Evolutionary conservation across 352 stramenopile species (phyloP).

Genomic region (Globisporangium barbulae): DNA sequence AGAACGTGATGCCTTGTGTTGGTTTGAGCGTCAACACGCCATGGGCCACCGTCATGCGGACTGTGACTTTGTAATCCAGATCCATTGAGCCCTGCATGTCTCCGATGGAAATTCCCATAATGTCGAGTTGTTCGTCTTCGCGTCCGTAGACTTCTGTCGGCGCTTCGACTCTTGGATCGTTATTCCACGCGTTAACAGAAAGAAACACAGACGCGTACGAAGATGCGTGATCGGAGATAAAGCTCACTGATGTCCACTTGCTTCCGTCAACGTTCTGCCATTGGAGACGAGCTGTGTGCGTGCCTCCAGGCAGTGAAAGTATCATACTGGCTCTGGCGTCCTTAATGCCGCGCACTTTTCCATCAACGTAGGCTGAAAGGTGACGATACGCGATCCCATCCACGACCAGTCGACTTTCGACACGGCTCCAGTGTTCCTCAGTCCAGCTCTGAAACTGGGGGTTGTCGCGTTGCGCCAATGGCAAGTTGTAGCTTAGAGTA

Average conservation of each 20-base stretch:
- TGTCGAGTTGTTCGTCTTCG: constrained; percentile 48
- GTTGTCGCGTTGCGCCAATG: constrained; percentile 69
- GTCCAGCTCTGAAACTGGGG: constrained; percentile 56
- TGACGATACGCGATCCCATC: constrained; percentile 70
- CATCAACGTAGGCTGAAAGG: constrained; percentile 64
- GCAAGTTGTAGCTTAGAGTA: constrained; percentile 71
- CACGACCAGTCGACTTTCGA: constrained; percentile 60
- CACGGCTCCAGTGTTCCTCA: constrained; percentile 40
- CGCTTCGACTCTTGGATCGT: constrained; percentile 50
- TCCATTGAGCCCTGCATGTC: constrained; percentile 50
- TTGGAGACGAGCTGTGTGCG: constrained; percentile 59
- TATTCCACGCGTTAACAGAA: constrained; percentile 64
- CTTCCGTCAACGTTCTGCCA: constrained; percentile 77
- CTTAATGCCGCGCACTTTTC: constrained; percentile 66
- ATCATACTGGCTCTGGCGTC: constrained; percentile 68
- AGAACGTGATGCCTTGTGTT: constrained; percentile 61
- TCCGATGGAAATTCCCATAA: constrained; percentile 38
- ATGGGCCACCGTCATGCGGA: constrained; percentile 53
- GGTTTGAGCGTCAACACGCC: constrained; percentile 50
- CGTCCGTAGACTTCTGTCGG: constrained; percentile 30
- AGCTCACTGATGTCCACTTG: constrained; percentile 63
- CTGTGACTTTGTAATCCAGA: constrained; percentile 56
- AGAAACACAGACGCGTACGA: constrained; percentile 73
- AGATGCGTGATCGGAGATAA: constrained; percentile 62
- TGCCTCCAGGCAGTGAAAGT: constrained; percentile 46